A percentile compares a stretch with the other conserved stretches of the same genome.
These are phyloP conservation scores for Candida berthetii DNA, from an alignment of 805 yeast species.

Conservation along the genomic window DNA sequence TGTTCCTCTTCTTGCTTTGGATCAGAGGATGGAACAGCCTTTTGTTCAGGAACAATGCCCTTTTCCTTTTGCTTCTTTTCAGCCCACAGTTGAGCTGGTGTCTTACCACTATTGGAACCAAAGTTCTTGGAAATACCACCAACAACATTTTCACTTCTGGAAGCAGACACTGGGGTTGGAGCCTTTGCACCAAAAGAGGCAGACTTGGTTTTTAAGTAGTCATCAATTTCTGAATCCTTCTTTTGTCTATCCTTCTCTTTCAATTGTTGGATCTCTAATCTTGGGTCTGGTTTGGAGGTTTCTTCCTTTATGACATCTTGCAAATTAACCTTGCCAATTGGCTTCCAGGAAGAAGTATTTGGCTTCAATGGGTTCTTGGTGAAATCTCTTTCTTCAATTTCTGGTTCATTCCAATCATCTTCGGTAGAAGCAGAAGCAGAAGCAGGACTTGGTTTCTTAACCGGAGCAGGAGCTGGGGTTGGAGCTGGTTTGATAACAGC, in stretches of 20 bases:
- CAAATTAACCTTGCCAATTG: conserved; percentile 55
- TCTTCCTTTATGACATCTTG: conserved; percentile 36
- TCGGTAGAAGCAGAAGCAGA: conserved; percentile 20
- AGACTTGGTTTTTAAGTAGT: conserved; percentile 27
- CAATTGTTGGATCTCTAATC: conserved; percentile 30
- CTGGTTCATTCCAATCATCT: conserved; percentile 41
- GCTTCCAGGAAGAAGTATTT: conserved; percentile 46
- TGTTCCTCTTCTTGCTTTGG: conserved; percentile 20
- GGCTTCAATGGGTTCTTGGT: conserved; percentile 37
- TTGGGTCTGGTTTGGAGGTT: conserved; percentile 35
- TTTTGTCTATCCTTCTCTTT: conserved; percentile 26
- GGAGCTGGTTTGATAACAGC: conserved; percentile 10
- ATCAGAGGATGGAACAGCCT: conserved; percentile 15
- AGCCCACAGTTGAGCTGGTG: conserved; percentile 96
- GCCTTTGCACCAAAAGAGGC: conserved; percentile 18
- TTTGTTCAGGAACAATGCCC: conserved; percentile 12
- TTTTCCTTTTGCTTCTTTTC: conserved; percentile 57
- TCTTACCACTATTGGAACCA: conserved; percentile 70
- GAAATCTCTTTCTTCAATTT: conserved; percentile 41
- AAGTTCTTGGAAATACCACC: conserved; percentile 57
- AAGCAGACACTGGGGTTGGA: conserved; percentile 15
- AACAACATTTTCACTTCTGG: conserved; percentile 31
- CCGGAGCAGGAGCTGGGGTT: conserved; percentile 18
- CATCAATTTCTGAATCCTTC: conserved; percentile 28
- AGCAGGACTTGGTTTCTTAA: conserved; percentile 13